These are phyloP conservation scores for Sporothrix brunneoviolacea DNA, from an alignment of 2,329 filamentous ascomycete genomes.

Conservation along the genomic window DNA sequence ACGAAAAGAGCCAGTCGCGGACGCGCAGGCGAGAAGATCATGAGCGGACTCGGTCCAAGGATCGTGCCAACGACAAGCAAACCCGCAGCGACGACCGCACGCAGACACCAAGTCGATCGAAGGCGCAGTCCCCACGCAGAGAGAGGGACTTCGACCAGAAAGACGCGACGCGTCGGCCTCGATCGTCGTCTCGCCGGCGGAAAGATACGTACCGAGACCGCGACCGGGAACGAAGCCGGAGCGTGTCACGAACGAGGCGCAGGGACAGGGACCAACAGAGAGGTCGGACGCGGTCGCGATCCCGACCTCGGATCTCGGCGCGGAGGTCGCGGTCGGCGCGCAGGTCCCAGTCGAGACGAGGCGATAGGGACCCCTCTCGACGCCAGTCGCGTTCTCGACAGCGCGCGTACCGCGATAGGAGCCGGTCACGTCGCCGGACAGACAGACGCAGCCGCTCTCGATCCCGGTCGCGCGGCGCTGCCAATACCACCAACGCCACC, in stretches of 20 bases:
- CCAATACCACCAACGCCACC: background rate
- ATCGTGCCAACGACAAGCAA: conserved; percentile 20
- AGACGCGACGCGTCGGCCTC: background rate
- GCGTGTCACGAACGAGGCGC: conserved; percentile 5
- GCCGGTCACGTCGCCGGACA: conserved; percentile 10
- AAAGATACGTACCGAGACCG: conserved; percentile 3
- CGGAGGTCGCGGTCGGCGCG: conserved; percentile 11
- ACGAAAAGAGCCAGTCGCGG: conserved; percentile 11
- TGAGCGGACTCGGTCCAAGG: background rate
- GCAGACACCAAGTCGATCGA: too few relatives aligned
- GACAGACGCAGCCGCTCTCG: conserved; percentile 21
- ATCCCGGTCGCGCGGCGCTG: conserved; percentile 24
- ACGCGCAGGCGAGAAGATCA: background rate
- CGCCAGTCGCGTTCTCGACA: conserved; percentile 7
- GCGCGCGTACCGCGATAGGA: conserved; percentile 5
- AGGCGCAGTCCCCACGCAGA: background rate
- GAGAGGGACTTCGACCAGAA: background rate
- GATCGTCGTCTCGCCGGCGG: conserved; percentile 15
- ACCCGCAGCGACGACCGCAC: conserved; percentile 11
- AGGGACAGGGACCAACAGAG: conserved; percentile 1
- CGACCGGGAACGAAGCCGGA: conserved; percentile 11
- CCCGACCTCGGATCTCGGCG: background rate
- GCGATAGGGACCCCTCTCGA: background rate
- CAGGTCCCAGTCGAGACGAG: background rate
- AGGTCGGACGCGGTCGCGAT: conserved; percentile 11